phyloP scores from a whole-genome alignment of 1,284 basidiomycete genomes.

The Moesziomyces sp. region DNA sequence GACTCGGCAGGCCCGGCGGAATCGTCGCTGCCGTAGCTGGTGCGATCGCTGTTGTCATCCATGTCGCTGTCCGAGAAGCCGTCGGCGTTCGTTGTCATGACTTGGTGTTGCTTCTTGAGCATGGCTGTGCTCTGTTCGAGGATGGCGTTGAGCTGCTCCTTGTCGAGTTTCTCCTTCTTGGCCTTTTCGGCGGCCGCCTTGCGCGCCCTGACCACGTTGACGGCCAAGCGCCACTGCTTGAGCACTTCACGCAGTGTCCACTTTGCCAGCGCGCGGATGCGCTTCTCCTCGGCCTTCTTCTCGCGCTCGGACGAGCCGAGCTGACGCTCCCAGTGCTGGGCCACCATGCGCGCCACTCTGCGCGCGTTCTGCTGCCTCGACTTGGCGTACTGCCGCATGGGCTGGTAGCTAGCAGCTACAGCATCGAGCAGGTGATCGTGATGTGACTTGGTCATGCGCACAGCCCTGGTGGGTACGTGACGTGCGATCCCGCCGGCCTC shows the following conservation, averaged over 20 bases:
- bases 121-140: conserved; percentile 88
- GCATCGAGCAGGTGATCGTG: conserved; percentile 53
- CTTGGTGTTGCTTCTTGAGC: conserved; percentile 75
- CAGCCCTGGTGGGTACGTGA: conserved; percentile 27
- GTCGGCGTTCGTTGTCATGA: conserved; percentile 49
- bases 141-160: conserved; percentile 88
- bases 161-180: conserved; percentile 77
- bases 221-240: conserved; percentile 87
- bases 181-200: conserved; percentile 73
- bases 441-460: conserved; percentile 42
- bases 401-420: conserved; percentile 29
- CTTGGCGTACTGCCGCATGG: conserved; percentile 63
- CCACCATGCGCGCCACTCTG: conserved; percentile 77
- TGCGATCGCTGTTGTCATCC: conserved; percentile 38
- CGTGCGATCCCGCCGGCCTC: conserved; percentile 21
- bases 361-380: conserved; percentile 65
- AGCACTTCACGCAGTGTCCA: conserved; percentile 78
- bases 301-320: conserved; percentile 75
- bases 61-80: conserved; percentile 17
- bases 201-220: conserved; percentile 82
- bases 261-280: conserved; percentile 77
- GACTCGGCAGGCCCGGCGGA: conserved; percentile 24
- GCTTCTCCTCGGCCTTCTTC: conserved; percentile 76
- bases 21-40: conserved; percentile 36
- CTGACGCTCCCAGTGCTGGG: conserved; percentile 81